Evolutionary conservation across 2,329 filamentous ascomycete species (phyloP).

Genomic region (Teratosphaeria viscida): DNA sequence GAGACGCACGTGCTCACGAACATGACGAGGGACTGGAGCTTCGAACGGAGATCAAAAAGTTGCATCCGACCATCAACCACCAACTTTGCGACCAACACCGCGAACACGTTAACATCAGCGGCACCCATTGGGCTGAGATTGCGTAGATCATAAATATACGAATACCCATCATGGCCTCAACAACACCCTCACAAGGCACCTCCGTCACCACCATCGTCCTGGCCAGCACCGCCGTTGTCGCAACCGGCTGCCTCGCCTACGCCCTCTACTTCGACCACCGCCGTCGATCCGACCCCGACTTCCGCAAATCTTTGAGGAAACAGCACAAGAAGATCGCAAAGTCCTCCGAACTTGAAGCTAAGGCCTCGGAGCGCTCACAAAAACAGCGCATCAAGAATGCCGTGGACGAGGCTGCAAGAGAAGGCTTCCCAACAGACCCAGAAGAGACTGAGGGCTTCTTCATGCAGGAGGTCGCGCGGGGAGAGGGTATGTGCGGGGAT

Average conservation of each 20-base stretch:
- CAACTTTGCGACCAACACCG: background rate
- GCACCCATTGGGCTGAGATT: background rate
- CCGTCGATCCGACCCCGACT: conserved; percentile 52
- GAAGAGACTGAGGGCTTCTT: conserved; percentile 96
- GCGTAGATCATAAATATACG: background rate
- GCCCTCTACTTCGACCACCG: conserved; percentile 58
- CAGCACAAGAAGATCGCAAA: conserved; percentile 65
- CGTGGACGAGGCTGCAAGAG: conserved; percentile 73
- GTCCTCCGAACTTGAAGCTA: conserved; percentile 61
- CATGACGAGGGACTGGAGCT: background rate
- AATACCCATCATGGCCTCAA: conserved; percentile 23
- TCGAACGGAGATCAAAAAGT: background rate
- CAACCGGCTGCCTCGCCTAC: conserved; percentile 52
- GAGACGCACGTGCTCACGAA: background rate
- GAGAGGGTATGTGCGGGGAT: conserved; percentile 72
- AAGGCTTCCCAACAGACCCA: conserved; percentile 80
- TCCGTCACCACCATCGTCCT: conserved; percentile 49
- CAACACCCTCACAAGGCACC: conserved; percentile 28
- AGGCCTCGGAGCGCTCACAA: conserved; percentile 54
- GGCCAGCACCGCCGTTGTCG: conserved; percentile 46
- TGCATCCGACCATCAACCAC: background rate
- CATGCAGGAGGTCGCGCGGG: conserved; percentile 85
- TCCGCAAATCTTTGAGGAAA: conserved; percentile 55
- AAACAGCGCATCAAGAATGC: conserved; percentile 62
- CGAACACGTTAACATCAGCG: background rate